Evolutionary conservation across 768 basidiomycete genomes (phyloP).

Genomic region (Xerocomellus dryophilus): DNA sequence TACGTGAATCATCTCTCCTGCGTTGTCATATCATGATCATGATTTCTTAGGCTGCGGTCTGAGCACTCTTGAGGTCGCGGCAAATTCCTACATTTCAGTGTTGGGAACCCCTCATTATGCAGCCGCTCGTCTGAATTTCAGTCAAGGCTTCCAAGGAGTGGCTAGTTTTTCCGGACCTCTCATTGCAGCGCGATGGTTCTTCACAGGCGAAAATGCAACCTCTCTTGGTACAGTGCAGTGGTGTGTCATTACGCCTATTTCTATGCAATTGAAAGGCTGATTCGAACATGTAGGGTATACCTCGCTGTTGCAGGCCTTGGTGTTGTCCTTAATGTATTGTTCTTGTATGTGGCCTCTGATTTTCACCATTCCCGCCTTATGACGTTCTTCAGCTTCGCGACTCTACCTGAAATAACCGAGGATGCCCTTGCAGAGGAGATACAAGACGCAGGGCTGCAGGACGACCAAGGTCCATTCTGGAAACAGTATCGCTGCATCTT

Average conservation of each 20-base stretch:
- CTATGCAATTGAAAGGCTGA: constrained; percentile 1
- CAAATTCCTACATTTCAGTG: constrained; percentile 78
- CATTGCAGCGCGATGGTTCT: constrained; percentile 75
- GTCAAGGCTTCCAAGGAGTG: constrained; percentile 76
- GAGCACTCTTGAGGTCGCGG: constrained; percentile 64
- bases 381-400: constrained; percentile 49
- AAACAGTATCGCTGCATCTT: constrained; percentile 69
- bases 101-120: constrained; percentile 67
- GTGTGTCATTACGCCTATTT: constrained; percentile 25
- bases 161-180: constrained; percentile 72
- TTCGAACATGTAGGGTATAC: constrained; percentile 47
- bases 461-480: constrained; percentile 55
- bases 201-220: constrained; percentile 58
- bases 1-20: constrained; percentile 19
- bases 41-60: constrained; percentile 54
- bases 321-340: constrained; percentile 56
- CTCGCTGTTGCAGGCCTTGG: constrained; percentile 65
- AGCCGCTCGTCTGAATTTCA: constrained; percentile 73
- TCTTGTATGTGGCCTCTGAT: constrained; percentile 45
- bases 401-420: constrained; percentile 68
- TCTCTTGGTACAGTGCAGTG: constrained; percentile 68
- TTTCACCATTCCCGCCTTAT: neutral
- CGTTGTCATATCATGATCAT: neutral
- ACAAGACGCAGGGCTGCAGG: constrained; percentile 37
- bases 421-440: constrained; percentile 57